Conservation (phyloP, 352 stramenopile species). For the Phytophthora boehmeriae region DNA sequence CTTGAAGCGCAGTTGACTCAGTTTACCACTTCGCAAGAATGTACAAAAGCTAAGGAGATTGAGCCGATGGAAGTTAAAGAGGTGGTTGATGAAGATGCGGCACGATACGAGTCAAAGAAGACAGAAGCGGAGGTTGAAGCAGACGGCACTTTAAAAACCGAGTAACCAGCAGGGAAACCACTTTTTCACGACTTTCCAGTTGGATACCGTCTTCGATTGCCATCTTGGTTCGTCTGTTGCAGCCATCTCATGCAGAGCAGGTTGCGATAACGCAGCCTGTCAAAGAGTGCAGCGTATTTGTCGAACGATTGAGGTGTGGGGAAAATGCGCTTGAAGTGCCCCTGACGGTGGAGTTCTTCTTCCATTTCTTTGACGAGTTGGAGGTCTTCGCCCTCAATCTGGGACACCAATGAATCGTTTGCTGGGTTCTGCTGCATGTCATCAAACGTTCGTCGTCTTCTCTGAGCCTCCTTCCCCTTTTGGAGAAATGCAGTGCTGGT, state of each 20-base stretch:
- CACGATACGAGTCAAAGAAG: neutral
- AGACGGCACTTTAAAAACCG: constrained; percentile 2
- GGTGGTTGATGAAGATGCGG: neutral
- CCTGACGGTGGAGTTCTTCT: constrained; percentile 61
- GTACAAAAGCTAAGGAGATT: constrained; percentile 1
- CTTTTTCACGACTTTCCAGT: constrained; percentile 50
- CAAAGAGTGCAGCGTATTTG: constrained; percentile 61
- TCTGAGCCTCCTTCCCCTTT: constrained; percentile 23
- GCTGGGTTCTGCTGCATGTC: constrained; percentile 36
- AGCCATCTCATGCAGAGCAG: constrained; percentile 69
- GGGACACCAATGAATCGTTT: constrained; percentile 19
- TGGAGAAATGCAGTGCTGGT: constrained; percentile 4
- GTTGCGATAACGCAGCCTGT: constrained; percentile 58
- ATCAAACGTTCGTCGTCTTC: constrained; percentile 38
- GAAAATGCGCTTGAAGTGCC: constrained; percentile 82
- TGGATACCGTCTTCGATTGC: constrained; percentile 22
- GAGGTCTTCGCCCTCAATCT: constrained; percentile 68
- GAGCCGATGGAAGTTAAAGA: neutral
- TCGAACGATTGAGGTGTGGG: constrained; percentile 58
- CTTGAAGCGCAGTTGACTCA: constrained; percentile 45
- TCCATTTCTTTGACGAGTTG: constrained; percentile 62
- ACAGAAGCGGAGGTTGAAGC: constrained; percentile 8
- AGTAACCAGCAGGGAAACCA: constrained; percentile 40
- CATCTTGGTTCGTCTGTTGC: constrained; percentile 33
- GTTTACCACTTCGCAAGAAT: constrained; percentile 18